phyloP scores from a whole-genome alignment of 1,284 basidiomycete species.

The Leccinum ponderosum region DNA sequence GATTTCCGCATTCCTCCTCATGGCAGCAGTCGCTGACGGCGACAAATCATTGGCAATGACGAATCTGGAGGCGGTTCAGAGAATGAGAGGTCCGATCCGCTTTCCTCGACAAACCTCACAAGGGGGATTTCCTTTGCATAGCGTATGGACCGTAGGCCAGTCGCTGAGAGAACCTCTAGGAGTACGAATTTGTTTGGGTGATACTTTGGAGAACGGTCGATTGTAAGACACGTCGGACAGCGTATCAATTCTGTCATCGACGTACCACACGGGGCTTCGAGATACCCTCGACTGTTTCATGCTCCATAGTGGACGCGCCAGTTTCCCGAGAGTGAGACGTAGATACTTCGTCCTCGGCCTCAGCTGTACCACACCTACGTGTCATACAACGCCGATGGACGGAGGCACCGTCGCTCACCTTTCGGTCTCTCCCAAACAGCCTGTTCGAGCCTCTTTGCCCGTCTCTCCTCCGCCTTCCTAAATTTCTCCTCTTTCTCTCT shows the following conservation, averaged over 20 bases:
- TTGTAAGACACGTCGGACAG: conserved; percentile 3
- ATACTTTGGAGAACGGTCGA: conserved; percentile 36
- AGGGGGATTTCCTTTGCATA: conserved; percentile 98
- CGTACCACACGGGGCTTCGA: conserved; percentile 25
- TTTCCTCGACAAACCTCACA: conserved; percentile 58
- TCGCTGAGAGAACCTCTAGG: conserved; percentile 95
- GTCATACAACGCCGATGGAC: not conserved
- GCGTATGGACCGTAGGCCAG: conserved; percentile 93
- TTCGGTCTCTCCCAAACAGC: conserved; percentile 24
- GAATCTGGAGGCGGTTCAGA: conserved; percentile 43
- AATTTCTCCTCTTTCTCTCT: conserved; percentile 65
- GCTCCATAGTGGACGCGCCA: not conserved
- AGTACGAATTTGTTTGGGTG: conserved; percentile 73
- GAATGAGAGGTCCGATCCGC: not conserved
- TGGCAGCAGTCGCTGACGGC: conserved; percentile 80
- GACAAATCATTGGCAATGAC: conserved; percentile 96
- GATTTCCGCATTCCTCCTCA: conserved; percentile 86
- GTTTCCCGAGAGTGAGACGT: not conserved
- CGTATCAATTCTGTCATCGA: conserved; percentile 1
- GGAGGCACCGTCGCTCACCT: conserved; percentile 26
- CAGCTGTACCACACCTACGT: not conserved
- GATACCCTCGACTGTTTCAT: conserved; percentile 5
- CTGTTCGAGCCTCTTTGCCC: conserved; percentile 30
- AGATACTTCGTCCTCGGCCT: conserved; percentile 3
- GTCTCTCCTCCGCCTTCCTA: conserved; percentile 45